Base-by-base conservation (phyloP, 2,329 filamentous ascomycete genomes). In the Diaporthe amygdali region DNA sequence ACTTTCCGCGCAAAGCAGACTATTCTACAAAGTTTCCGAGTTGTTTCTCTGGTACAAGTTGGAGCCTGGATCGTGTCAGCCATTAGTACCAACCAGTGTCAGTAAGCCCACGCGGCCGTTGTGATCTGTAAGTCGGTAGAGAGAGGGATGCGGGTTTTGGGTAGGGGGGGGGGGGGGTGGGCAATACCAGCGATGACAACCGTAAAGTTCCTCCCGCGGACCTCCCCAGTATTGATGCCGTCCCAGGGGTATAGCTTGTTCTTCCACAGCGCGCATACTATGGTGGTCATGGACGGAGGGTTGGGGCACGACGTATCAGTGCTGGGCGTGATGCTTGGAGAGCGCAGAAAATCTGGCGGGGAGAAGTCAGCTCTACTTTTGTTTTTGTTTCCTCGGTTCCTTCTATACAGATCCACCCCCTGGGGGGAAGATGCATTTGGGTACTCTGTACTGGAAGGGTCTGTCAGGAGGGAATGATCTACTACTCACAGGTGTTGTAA, bases 31-130 rank as follows among this genome's bases (percentile, higher is more conserved):
- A 5, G 39, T 10, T 5, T 63, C 56, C 5, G 27, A 9, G 56
- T 63, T 47, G 56, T 63, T 63, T 27, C 56, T 63, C 56, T 63
- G 56, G 20, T 47, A 63, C 56, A 47, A 10, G 56, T 63, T 63
- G 56, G 56, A 63, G 6, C 56, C 56, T 63, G 17, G 0, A 22
- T 10, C 10, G 39, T 2, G 27, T 47, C 41, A 63, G 41, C 25
- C 27, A 27, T 8, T 14, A 39, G 37, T 14, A 39, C 37, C 37
- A 14, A 39, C 37, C 10, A 39, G 15, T 8, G 15, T 39, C 37
- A 39, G n/a, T n/a, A n/a, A n/a, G n/a, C n/a, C n/a, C n/a, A n/a
- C n/a, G n/a, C n/a, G n/a, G n/a, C n/a, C n/a, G n/a, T n/a, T n/a
- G n/a, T n/a, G n/a, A n/a, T n/a, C n/a, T n/a, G n/a, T n/a, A n/a